A percentile compares a stretch with the other conserved stretches of the same genome.
These are phyloP conservation scores for Capronia coronata DNA, from an alignment of 2,329 filamentous ascomycete species.

Conservation along the genomic window DNA sequence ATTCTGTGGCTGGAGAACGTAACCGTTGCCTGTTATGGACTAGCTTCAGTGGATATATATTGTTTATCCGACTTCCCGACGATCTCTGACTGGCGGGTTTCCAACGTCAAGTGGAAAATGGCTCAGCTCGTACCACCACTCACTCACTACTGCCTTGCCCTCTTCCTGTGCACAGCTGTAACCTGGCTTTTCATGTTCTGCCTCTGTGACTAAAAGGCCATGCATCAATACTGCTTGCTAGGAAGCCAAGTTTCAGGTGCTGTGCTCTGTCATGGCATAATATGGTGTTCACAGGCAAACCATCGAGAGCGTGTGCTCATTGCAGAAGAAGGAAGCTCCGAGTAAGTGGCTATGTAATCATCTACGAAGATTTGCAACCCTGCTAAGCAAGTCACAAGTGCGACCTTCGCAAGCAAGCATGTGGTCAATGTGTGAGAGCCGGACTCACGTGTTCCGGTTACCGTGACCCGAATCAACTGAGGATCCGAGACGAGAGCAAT, in stretches of 20 bases:
- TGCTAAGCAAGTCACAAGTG: too few species aligned
- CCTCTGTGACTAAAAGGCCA: too few species aligned
- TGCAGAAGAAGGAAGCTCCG: conserved; percentile 26
- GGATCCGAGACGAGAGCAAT: conserved; percentile 31
- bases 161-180: too few species aligned
- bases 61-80: neutral
- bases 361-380: too few species aligned
- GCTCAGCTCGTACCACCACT: too few species aligned
- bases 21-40: conserved; percentile 5
- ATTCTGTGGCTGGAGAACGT: too few species aligned
- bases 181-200: too few species aligned
- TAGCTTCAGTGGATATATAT: neutral
- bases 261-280: neutral
- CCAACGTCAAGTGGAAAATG: neutral
- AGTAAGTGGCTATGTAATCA: conserved; percentile 7
- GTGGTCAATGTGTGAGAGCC: conserved; percentile 32
- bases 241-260: too few species aligned
- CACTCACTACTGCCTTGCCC: too few species aligned
- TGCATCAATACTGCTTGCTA: too few species aligned
- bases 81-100: neutral
- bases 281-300: conserved; percentile 26
- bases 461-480: conserved; percentile 29
- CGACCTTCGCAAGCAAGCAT: conserved; percentile 30
- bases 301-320: conserved; percentile 24
- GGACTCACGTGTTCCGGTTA: conserved; percentile 32